Base-by-base conservation (phyloP, 257 asterid species). In the Nemophila menziesii region DNA sequence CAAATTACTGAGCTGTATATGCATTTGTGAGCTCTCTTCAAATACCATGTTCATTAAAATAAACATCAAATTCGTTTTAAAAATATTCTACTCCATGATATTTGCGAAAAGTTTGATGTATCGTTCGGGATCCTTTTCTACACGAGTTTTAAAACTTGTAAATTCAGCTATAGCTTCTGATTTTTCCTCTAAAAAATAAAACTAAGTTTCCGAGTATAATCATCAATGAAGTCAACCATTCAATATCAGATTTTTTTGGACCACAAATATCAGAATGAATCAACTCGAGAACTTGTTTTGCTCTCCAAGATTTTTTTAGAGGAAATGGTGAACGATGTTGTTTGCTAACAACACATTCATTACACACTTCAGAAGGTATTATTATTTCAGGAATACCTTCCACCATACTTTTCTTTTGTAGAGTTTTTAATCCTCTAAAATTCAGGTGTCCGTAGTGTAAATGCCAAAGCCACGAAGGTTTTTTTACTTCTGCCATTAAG, bases 181-280 rank as follows among this genome's bases (percentile, higher is more conserved):
- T 37, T 37, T 49, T 21, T 49, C 49, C 1, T 44, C 1, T 13
- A 15, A 2, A 29, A 48, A 36, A 20, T 37, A 49, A 2, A 49
- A 12, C 37, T 6, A 22, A 5, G 13, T 50, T 36, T 50, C 1
- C 21, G 3, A 10, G 23, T 11, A 50, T 36, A 37, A 16, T 22
- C 26, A 17, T 50, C 46, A 15, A 3, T 37, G 39, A 37, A 50
- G 8, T 36, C 39, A 16, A 50, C 44, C 20, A 49, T 49, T 49
- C 2, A 37, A 49, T 0, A 5, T 49, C 20, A 36, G 34, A 5
- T 40, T 2, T 34, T 34, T 13, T 44, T 8, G 34, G 23, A 4
- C 46, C 46, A 18, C 44, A 36, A 34, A 37, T 39, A 5, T 49
- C 46, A 0, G 34, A 49, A 16, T 49, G n/a, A 3, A 49, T 14